Base-by-base conservation (phyloP, 2,329 filamentous ascomycete species). In the Paracorniculantispora psalliotae region DNA sequence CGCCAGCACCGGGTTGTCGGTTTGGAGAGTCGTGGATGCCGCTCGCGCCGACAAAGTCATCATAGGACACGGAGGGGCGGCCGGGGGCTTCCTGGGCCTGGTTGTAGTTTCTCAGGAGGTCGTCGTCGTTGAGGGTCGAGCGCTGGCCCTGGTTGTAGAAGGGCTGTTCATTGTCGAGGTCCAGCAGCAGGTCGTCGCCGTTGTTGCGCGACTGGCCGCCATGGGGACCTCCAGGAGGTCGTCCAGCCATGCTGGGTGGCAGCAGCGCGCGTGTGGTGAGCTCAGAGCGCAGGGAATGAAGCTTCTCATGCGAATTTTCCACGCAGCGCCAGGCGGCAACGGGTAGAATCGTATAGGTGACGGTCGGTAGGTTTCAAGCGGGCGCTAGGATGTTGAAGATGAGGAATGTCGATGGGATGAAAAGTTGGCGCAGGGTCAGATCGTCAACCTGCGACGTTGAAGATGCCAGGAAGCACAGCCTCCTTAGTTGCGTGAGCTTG, bases 41-140 rank as follows among this genome's bases (percentile, higher is more conserved):
- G 77, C 57, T 73, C 52, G 80, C 86, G 63, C 93, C 93, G 63
- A 97, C 88, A 72, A 97, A 97, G 68, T 94, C 89, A 79, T 97
- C 93, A 75, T 97, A 97, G 60, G 92, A 96, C 55, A 93, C 86
- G 26, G 92, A 97, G 55, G 92, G 90, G 65, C 93, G 89, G 59
- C 85, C 66, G 62, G 83, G 77, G 66, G 82, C 78, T 64, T 90
- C 84, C 63, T 85, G 80, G 68, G 90, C 81, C 69, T 88, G 85
- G 68, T 89, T 83, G 75, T 91, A 92, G 64, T 85, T 85, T 71
- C 86, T 83, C 69, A 93, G 77, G 50, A 96, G 79, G 64, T 92
- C 86, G 65, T 96, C 89, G 72, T 96, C 92, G 72, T 88, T 88
- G 62, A 90, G 78, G n/a, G 88, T 84, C 52, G 92, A 88, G 60